Evolutionary conservation across 352 stramenopile genomes (phyloP), one percentile per base, ranked within the genome.

Genomic region (Pythium utonaiense): DNA sequence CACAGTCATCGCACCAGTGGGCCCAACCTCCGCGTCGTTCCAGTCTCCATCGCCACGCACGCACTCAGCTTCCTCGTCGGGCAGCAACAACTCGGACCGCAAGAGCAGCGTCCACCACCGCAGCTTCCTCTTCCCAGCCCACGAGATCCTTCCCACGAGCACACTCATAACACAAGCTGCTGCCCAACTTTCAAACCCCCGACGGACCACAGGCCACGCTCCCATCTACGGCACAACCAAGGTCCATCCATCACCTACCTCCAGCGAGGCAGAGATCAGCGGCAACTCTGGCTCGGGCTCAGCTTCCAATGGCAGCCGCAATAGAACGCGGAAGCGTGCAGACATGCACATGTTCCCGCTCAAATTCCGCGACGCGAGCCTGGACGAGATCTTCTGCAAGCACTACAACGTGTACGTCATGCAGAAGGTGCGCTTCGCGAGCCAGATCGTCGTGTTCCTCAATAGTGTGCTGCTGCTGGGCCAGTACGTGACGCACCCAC

Each of bases 361-460:
- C 24, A 70, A 72, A 3, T 91, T 91, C 51, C 71, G 64, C n/a
- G 78, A 91, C 69, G 34, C 44, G 7, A 75, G 64, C 33, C 67
- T 88, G 27, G 80, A 89, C 70, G 80, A 91, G 34, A 72, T 80
- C 34, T 91, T 91, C 45, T 78, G 71, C 60, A 85, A 86, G 52
- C 80, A 91, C 63, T 91, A 83, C 69, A 86, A 82, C 30, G 55
- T 86, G 19, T 91, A 91, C 57, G 80, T 91, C 44, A 64, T 78
- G 50, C 73, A 73, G 30, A 91, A 91, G 68, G 75, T 91, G 54
- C 75, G 75, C 25, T 50, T 76, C 7, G 72, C 78, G 3, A 80
- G 74, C 36, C 64, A 71, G 31, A 78, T 91, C 28, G 54, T 86
- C 47, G 66, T 78, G 17, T 45, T 68, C 38, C 52, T 88, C n/a